A percentile compares a stretch with the other conserved stretches of the same genome.
Evolutionary conservation across 2,329 filamentous ascomycete species (phyloP).

Genomic region (Juglanconis juglandina): DNA sequence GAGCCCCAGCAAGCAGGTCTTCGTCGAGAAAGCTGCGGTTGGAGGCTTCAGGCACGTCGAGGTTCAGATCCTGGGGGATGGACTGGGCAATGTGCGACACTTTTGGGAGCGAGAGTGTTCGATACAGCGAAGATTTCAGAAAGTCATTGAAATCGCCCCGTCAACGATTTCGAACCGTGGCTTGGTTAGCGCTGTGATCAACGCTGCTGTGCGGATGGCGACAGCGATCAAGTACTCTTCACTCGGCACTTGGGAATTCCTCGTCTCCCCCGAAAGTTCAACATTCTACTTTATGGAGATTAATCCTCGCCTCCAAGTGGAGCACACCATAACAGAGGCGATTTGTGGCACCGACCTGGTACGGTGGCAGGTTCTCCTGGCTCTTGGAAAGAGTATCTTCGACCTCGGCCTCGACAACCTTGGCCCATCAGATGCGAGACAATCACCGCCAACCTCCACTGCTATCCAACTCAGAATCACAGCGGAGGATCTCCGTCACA

Average conservation of each 20-base stretch:
- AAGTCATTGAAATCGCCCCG: slow-evolving; percentile 58
- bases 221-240: slow-evolving; percentile 51
- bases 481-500: slow-evolving; percentile 49
- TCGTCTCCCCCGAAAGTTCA: slow-evolving; percentile 46
- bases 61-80: slow-evolving; percentile 58
- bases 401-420: slow-evolving; percentile 33
- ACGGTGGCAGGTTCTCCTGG: slow-evolving; percentile 49
- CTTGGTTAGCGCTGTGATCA: slow-evolving; percentile 31
- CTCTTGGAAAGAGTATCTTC: slow-evolving; percentile 44
- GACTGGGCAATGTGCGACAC: slow-evolving; percentile 47
- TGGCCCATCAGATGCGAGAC: slow-evolving; percentile 30
- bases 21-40: not conserved
- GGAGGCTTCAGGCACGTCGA: slow-evolving; percentile 54
- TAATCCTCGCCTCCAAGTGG: slow-evolving; percentile 59
- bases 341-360: slow-evolving; percentile 54
- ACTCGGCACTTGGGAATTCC: slow-evolving; percentile 63
- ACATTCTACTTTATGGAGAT: slow-evolving; percentile 60
- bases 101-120: slow-evolving; percentile 61
- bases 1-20: slow-evolving; percentile 48
- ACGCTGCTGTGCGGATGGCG: slow-evolving; percentile 23
- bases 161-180: slow-evolving; percentile 44
- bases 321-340: slow-evolving; percentile 59
- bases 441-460: slow-evolving; percentile 26
- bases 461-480: slow-evolving; percentile 56
- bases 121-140: slow-evolving; percentile 58